Conservation (phyloP, 225 moss, liverwort and hornwort species). For the Pleurozium schreberi region DNA sequence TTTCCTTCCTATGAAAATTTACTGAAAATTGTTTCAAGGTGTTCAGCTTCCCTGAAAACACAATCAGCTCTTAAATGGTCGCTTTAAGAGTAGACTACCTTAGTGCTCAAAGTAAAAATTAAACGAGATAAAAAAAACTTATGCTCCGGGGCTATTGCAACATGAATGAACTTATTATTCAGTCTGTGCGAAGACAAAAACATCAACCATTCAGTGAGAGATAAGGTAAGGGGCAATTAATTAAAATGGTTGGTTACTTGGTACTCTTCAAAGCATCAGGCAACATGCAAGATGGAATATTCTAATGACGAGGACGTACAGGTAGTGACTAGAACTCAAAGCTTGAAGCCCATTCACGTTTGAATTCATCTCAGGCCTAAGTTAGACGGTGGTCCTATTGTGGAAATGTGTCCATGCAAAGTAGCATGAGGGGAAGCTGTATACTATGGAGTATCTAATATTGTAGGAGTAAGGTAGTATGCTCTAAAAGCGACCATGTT, state of each 20-base stretch:
- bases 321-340: neutral
- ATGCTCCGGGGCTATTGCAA: neutral
- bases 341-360: neutral
- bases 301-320: neutral
- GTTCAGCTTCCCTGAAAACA: too few relatives aligned
- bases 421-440: neutral
- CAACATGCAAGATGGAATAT: neutral
- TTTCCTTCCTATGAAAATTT: too few relatives aligned
- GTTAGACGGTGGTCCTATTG: neutral
- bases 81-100: too few relatives aligned
- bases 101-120: neutral
- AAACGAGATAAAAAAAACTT: neutral
- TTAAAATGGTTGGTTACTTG: neutral
- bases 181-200: neutral
- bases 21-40: too few relatives aligned
- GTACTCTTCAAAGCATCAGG: neutral
- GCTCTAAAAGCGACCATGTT: too few relatives aligned
- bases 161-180: neutral
- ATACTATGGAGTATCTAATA: neutral
- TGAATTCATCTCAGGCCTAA: too few relatives aligned
- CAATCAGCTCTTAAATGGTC: too few relatives aligned
- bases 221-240: too few relatives aligned
- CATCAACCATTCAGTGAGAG: neutral
- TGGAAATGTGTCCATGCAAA: neutral
- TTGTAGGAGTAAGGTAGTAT: too few relatives aligned